Conservation (phyloP, 768 basidiomycete species). For the Roridomyces roridus region DNA sequence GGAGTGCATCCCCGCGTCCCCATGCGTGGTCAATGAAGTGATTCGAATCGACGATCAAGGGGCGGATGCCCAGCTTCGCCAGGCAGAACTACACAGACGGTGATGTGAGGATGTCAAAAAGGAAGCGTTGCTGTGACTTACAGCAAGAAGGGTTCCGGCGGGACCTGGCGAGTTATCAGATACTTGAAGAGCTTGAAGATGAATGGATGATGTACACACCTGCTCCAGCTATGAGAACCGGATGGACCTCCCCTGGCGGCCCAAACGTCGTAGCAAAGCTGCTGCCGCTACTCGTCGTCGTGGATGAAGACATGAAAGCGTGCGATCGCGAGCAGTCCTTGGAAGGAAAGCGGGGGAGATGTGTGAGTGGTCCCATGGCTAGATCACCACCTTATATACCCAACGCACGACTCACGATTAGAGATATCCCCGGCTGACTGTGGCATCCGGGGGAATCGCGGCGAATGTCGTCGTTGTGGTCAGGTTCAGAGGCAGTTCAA, state of each 20-base stretch:
- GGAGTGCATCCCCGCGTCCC: conserved; percentile 2
- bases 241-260: background rate
- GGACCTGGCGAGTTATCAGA: background rate
- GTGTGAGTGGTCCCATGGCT: no score
- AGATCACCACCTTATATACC: no score
- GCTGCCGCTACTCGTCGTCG: no score
- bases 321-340: no score
- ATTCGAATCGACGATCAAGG: conserved; percentile 12
- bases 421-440: no score
- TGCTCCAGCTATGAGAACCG: conserved; percentile 7
- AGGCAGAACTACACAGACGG: background rate
- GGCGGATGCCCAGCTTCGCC: conserved; percentile 2
- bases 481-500: no score
- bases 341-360: no score
- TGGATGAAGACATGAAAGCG: no score
- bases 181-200: background rate
- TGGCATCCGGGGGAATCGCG: no score
- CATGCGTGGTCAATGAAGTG: conserved; percentile 15
- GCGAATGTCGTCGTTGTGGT: no score
- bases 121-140: no score
- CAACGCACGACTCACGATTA: no score
- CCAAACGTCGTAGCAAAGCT: background rate
- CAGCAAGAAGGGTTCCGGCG: conserved; percentile 5
- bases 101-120: background rate
- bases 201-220: background rate